A percentile compares a stretch with the other conserved stretches of the same genome.
Conservation (phyloP, 1,139 yeast species). For the Kazachstania sp. region DNA sequence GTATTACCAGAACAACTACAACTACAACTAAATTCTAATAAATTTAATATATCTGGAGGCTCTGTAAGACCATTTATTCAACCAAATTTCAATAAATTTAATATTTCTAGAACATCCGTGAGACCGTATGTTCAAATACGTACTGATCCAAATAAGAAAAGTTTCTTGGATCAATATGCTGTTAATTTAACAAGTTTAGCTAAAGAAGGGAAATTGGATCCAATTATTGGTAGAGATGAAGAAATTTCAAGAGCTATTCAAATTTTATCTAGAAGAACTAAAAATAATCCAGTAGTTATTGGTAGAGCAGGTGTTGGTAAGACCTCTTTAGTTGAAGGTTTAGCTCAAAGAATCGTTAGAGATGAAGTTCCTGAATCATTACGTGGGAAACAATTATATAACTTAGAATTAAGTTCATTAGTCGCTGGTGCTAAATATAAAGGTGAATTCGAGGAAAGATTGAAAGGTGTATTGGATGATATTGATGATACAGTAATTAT, state of each 20-base stretch:
- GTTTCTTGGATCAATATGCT: slow-evolving; percentile 84
- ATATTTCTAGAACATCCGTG: too few relatives aligned
- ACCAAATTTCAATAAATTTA: neutral
- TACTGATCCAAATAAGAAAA: slow-evolving; percentile 39
- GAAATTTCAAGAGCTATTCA: slow-evolving; percentile 90
- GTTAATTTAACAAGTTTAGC: slow-evolving; percentile 82
- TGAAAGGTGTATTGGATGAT: slow-evolving; percentile 76
- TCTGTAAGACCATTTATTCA: slow-evolving; percentile 16
- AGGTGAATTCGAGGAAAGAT: slow-evolving; percentile 91
- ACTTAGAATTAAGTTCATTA: slow-evolving; percentile 75
- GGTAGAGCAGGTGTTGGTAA: slow-evolving; percentile 98
- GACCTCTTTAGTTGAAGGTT: slow-evolving; percentile 92
- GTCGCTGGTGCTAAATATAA: slow-evolving; percentile 92
- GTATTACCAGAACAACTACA: too few relatives aligned
- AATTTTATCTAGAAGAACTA: slow-evolving; percentile 82
- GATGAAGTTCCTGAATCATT: slow-evolving; percentile 93
- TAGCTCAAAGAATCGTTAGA: slow-evolving; percentile 83
- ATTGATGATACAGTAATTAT: slow-evolving; percentile 74
- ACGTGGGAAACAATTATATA: slow-evolving; percentile 72
- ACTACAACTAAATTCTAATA: too few relatives aligned
- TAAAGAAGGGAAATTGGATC: slow-evolving; percentile 82
- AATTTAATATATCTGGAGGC: too few relatives aligned
- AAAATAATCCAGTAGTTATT: slow-evolving; percentile 86
- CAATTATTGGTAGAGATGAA: slow-evolving; percentile 94
- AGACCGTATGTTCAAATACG: slow-evolving; percentile 28